Percentiles rank a stretch among this genome's conserved stretches.
Conservation (phyloP, 1,139 yeast genomes). For the Hanseniaspora sp. region DNA sequence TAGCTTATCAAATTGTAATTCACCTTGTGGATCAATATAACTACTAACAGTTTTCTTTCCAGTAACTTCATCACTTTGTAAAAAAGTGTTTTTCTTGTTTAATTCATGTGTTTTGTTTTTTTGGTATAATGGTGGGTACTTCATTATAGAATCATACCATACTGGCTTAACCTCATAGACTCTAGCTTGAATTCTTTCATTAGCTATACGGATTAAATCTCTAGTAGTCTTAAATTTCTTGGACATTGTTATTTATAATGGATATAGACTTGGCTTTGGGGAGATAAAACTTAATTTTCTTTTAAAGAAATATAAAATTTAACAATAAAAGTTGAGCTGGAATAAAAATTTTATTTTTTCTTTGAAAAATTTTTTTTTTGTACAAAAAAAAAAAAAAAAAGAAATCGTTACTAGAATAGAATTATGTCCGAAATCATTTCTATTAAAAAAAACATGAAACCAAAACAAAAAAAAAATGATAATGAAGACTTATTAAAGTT, state of each 20-base stretch:
- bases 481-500: no score
- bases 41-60: constrained; percentile 19
- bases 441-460: neutral
- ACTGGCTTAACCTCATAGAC: constrained; percentile 60
- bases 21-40: constrained; percentile 9
- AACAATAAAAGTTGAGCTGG: no score
- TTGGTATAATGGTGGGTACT: constrained; percentile 50
- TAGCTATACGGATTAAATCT: constrained; percentile 4
- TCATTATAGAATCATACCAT: constrained; percentile 76
- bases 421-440: neutral
- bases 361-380: no score
- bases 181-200: constrained; percentile 31
- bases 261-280: neutral
- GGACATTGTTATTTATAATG: neutral
- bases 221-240: constrained; percentile 35
- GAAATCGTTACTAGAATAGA: no score
- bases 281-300: no score
- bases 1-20: constrained; percentile 5
- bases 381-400: no score
- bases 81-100: constrained; percentile 16
- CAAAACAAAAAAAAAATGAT: no score
- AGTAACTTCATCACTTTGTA: constrained; percentile 13
- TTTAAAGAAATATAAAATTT: neutral
- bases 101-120: constrained; percentile 18
- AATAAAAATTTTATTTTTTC: no score